phyloP scores from a whole-genome alignment of 805 yeast species.

The Candida verbasci region DNA sequence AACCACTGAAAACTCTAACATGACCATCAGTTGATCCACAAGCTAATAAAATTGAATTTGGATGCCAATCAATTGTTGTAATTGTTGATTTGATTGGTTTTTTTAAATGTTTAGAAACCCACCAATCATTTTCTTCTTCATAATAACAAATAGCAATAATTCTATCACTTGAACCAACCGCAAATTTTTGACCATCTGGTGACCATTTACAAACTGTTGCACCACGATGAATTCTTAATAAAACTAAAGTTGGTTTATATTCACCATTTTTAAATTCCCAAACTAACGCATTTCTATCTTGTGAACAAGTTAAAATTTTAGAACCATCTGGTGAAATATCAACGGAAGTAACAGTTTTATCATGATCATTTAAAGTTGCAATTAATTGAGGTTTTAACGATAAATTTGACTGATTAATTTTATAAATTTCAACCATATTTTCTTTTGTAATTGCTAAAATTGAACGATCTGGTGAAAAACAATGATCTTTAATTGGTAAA shows the following conservation, averaged over 20 bases:
- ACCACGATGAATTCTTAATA: slow-evolving; percentile 89
- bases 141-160: slow-evolving; percentile 94
- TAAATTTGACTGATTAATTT: slow-evolving; percentile 40
- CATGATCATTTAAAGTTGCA: slow-evolving; percentile 75
- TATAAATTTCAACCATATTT: slow-evolving; percentile 70
- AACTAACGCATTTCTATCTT: slow-evolving; percentile 95
- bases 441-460: slow-evolving; percentile 79
- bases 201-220: slow-evolving; percentile 96
- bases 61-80: slow-evolving; percentile 86
- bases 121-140: slow-evolving; percentile 97
- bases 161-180: slow-evolving; percentile 94
- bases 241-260: slow-evolving; percentile 83
- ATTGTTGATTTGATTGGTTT: slow-evolving; percentile 90
- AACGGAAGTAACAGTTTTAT: slow-evolving; percentile 89
- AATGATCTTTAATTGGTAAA: slow-evolving; percentile 86
- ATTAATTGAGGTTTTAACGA: slow-evolving; percentile 52
- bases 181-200: slow-evolving; percentile 91
- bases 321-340: slow-evolving; percentile 81
- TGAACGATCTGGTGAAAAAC: slow-evolving; percentile 65
- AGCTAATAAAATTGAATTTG: slow-evolving; percentile 81
- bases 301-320: slow-evolving; percentile 92
- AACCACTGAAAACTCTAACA: slow-evolving; percentile 84
- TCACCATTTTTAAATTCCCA: slow-evolving; percentile 68
- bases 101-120: slow-evolving; percentile 97
- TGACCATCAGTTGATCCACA: slow-evolving; percentile 94